Conservation (phyloP, 495 filamentous ascomycete genomes). For the Podospora anserina region DNA sequence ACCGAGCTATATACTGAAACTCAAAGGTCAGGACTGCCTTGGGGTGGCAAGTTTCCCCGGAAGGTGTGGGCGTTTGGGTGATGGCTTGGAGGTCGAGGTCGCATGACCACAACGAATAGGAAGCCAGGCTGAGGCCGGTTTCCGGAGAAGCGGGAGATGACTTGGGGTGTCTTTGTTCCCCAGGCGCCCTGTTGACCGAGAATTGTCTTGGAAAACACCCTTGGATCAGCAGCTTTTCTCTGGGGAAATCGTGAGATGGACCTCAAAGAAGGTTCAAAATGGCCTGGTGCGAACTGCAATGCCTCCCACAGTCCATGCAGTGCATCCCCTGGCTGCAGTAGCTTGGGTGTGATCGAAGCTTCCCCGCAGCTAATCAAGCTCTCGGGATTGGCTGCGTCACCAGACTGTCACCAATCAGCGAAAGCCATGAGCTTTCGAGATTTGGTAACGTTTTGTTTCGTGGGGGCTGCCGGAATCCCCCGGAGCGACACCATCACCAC, state of each 20-base stretch:
- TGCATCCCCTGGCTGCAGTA: slow-evolving; percentile 27
- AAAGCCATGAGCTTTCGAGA: slow-evolving; percentile 30
- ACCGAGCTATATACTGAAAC: slow-evolving; percentile 5
- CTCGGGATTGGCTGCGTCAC: slow-evolving; percentile 14
- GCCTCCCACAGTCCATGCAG: slow-evolving; percentile 13
- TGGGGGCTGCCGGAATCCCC: slow-evolving; percentile 20
- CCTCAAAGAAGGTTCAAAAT: slow-evolving; percentile 4
- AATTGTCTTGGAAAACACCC: background rate
- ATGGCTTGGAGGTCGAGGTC: slow-evolving; percentile 8
- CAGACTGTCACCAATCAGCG: slow-evolving; percentile 23
- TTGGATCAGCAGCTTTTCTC: background rate
- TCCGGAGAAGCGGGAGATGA: background rate
- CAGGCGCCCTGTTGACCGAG: background rate
- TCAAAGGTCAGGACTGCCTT: background rate
- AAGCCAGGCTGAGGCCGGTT: background rate
- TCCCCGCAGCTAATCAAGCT: slow-evolving; percentile 26
- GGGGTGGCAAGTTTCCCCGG: slow-evolving; percentile 7
- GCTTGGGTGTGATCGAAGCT: slow-evolving; percentile 23
- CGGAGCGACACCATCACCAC: slow-evolving; percentile 1
- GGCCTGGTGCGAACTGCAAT: background rate
- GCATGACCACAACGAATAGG: slow-evolving; percentile 12
- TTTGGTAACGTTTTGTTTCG: slow-evolving; percentile 29
- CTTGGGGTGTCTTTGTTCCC: background rate
- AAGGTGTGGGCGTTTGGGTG: background rate
- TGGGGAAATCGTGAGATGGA: slow-evolving; percentile 1